phyloP scores from a whole-genome alignment of 441 rosid species.

The Breynia disticha region DNA sequence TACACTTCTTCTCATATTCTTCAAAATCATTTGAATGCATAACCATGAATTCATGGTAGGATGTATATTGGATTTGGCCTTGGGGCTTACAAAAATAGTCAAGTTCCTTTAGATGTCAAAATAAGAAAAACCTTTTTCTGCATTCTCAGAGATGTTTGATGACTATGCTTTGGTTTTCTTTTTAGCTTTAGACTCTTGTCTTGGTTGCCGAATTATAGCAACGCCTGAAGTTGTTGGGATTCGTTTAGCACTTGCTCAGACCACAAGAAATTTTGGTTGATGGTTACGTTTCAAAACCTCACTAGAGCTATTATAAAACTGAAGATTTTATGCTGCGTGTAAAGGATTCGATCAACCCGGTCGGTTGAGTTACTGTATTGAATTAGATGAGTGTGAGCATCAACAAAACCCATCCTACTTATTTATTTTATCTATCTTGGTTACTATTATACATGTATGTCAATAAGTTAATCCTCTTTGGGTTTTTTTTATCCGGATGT shows the following conservation, averaged over 20 bases:
- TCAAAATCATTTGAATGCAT: no score
- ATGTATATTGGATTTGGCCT: conserved; percentile 97
- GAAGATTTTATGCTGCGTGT: conserved; percentile 10
- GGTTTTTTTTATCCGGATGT: no score
- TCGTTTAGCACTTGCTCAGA: conserved; percentile 74
- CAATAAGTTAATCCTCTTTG: no score
- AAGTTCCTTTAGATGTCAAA: conserved; percentile 19
- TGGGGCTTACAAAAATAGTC: conserved; percentile 85
- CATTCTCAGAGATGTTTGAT: conserved; percentile 3
- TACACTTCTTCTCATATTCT: no score
- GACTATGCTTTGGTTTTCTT: conserved; percentile 8
- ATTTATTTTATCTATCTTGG: conserved; percentile 9
- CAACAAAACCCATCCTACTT: conserved; percentile 1
- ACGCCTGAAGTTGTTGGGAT: conserved; percentile 76
- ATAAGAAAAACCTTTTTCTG: not conserved
- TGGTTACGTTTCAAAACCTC: conserved; percentile 85
- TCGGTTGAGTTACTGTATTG: conserved; percentile 21
- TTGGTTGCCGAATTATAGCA: conserved; percentile 87
- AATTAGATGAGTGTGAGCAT: conserved; percentile 8
- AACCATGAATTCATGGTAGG: no score
- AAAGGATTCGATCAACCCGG: conserved; percentile 18
- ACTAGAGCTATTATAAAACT: conserved; percentile 24
- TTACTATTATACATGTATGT: conserved; percentile 4
- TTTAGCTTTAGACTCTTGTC: conserved; percentile 74
- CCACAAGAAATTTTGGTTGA: conserved; percentile 94